Percentiles rank a stretch among this genome's conserved stretches.
phyloP scores from a whole-genome alignment of 108 stramenopile species.

The Mediolabrus comicus region DNA sequence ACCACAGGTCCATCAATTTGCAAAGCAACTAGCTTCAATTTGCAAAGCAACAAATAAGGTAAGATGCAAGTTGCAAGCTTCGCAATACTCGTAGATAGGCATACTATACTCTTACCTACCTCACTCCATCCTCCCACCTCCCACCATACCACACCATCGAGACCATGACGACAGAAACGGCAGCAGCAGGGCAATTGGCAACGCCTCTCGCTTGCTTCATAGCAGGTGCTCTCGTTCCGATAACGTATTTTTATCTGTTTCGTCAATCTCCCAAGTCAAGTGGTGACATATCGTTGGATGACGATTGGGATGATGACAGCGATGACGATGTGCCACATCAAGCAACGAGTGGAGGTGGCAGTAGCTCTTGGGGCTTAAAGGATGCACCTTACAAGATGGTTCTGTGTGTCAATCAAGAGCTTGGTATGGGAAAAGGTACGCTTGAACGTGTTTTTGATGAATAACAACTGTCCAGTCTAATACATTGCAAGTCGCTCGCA shows the following conservation, averaged over 20 bases:
- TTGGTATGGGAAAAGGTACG: conserved; percentile 81
- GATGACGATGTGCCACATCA: conserved; percentile 28
- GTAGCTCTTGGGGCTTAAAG: conserved; percentile 52
- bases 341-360: conserved; percentile 3
- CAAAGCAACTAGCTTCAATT: no score
- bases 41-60: no score
- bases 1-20: no score
- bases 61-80: no score
- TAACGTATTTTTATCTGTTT: conserved; percentile 33
- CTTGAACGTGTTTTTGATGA: not conserved
- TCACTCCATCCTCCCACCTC: no score
- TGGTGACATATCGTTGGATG: conserved; percentile 2
- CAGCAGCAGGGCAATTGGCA: not conserved
- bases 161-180: conserved; percentile 5
- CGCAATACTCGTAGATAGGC: no score
- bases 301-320: conserved; percentile 25
- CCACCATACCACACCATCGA: not conserved
- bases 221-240: conserved; percentile 39
- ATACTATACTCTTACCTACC: no score
- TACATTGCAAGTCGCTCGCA: conserved; percentile 11
- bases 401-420: conserved; percentile 71
- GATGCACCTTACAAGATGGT: conserved; percentile 92
- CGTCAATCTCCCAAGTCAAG: conserved; percentile 2
- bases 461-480: conserved; percentile 11
- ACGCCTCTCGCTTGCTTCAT: conserved; percentile 39